Evolutionary conservation across 2,329 filamentous ascomycete species (phyloP).

Genomic region (Akanthomyces muscarius): DNA sequence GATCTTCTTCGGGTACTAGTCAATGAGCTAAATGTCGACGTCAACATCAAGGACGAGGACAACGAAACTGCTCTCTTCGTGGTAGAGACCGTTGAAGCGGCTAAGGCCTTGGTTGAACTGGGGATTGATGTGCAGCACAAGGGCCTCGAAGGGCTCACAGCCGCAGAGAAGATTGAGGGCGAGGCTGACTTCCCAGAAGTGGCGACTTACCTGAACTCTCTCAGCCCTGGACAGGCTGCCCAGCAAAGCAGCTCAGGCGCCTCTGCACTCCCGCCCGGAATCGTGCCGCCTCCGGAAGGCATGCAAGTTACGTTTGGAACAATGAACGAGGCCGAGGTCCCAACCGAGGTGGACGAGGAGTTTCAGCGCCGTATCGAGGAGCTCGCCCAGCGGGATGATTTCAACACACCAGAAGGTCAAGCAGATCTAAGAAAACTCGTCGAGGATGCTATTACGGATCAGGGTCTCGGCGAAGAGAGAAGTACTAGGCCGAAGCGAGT

Average conservation of each 20-base stretch:
- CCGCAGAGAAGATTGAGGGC: constrained; percentile 71
- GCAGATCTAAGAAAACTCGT: constrained; percentile 73
- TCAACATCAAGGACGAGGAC: constrained; percentile 85
- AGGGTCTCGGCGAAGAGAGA: constrained; percentile 59
- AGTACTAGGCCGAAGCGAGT: constrained; percentile 60
- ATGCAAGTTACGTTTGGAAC: constrained; percentile 74
- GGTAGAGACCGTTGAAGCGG: constrained; percentile 76
- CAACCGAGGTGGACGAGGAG: constrained; percentile 69
- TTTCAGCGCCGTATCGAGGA: constrained; percentile 86
- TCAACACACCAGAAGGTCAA: constrained; percentile 76
- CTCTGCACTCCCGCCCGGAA: constrained; percentile 28
- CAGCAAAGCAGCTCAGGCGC: constrained; percentile 4
- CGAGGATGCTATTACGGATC: constrained; percentile 70
- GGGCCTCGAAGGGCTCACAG: constrained; percentile 74
- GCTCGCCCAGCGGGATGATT: constrained; percentile 77
- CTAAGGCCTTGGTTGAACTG: constrained; percentile 75
- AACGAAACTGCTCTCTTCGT: constrained; percentile 92
- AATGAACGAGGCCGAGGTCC: constrained; percentile 59
- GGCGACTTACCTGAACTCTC: constrained; percentile 60
- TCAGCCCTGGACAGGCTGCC: constrained; percentile 27
- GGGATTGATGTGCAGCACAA: constrained; percentile 60
- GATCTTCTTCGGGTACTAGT: constrained; percentile 74
- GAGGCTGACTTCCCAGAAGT: constrained; percentile 78
- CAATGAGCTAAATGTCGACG: constrained; percentile 69
- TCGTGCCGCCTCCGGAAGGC: constrained; percentile 68